Conservation (phyloP, 1,284 basidiomycete genomes). For the Boletus sp. region DNA sequence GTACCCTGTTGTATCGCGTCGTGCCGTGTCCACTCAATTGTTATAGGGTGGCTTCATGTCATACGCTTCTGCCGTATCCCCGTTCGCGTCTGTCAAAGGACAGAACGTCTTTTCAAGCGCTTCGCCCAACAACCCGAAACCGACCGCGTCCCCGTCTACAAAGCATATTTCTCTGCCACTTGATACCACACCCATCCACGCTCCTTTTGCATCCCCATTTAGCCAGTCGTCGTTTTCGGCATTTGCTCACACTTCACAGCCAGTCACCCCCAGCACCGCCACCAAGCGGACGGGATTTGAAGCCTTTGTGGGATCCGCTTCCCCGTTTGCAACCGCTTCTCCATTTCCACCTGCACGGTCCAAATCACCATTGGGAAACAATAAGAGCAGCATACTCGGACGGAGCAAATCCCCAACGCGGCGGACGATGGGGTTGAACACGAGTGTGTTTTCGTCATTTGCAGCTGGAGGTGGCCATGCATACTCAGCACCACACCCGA, state of each 20-base stretch:
- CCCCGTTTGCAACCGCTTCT: slow-evolving; percentile 50
- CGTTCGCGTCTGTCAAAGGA: slow-evolving; percentile 65
- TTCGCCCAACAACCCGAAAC: slow-evolving; percentile 36
- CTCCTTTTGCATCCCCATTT: slow-evolving; percentile 23
- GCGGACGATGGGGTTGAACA: slow-evolving; percentile 33
- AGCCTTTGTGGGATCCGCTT: slow-evolving; percentile 56
- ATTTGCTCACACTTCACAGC: slow-evolving; percentile 21
- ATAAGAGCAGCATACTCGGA: slow-evolving; percentile 24
- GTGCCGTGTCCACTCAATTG: slow-evolving; percentile 9
- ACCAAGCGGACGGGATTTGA: slow-evolving; percentile 58
- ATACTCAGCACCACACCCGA: slow-evolving; percentile 45
- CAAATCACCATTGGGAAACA: slow-evolving; percentile 46
- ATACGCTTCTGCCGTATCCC: slow-evolving; percentile 65
- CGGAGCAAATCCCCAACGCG: slow-evolving; percentile 51
- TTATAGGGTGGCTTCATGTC: slow-evolving; percentile 65
- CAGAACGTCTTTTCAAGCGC: slow-evolving; percentile 51
- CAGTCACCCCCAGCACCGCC: slow-evolving; percentile 32
- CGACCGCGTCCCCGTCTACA: slow-evolving; percentile 9
- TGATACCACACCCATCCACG: slow-evolving; percentile 20
- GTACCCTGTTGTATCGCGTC: slow-evolving; percentile 22
- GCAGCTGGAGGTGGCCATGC: slow-evolving; percentile 45
- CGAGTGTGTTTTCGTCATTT: slow-evolving; percentile 61
- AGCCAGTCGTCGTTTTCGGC: slow-evolving; percentile 30
- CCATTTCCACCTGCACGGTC: slow-evolving; percentile 37
- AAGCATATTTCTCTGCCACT: slow-evolving; percentile 19